Conservation (phyloP, 345 rosid species). For the Eucalyptus virginea region DNA sequence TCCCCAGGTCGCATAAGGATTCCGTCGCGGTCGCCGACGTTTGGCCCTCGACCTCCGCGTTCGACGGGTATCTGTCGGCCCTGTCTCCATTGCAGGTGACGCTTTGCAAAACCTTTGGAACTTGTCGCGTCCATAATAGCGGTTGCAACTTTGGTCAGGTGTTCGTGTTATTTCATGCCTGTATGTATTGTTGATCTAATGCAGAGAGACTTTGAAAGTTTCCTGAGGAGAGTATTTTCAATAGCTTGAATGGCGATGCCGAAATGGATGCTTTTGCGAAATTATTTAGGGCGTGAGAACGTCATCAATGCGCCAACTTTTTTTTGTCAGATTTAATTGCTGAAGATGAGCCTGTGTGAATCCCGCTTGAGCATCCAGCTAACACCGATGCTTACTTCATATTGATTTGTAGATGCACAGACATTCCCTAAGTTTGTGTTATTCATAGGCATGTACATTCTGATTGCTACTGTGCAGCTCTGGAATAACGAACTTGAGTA, state of each 20-base stretch:
- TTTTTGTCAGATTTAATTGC: not conserved
- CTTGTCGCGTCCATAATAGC: not conserved
- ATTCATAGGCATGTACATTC: not conserved
- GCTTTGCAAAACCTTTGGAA: not conserved
- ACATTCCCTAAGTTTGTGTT: not conserved
- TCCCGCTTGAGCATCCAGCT: not conserved
- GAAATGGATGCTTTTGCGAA: not conserved
- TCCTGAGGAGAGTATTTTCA: not conserved
- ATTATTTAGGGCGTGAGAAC: not conserved
- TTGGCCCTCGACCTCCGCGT: conserved; percentile 99
- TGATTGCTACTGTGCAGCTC: not conserved
- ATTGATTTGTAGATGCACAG: not conserved
- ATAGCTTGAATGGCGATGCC: not conserved
- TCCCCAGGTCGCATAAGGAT: conserved; percentile 91
- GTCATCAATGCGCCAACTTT: not conserved
- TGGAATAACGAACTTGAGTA: not conserved
- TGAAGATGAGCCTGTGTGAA: not conserved
- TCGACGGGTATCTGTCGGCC: conserved; percentile 93
- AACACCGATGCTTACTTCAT: not conserved
- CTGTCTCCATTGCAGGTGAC: conserved; percentile 94
- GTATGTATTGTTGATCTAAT: not conserved
- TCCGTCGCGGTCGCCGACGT: conserved; percentile 93
- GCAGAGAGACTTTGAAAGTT: not conserved
- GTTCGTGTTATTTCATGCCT: not conserved
- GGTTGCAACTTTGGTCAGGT: not conserved